These are phyloP conservation scores for Rhizopus microsporus DNA, from an alignment of 371 early-diverging fungal genomes.

Conservation along the genomic window DNA sequence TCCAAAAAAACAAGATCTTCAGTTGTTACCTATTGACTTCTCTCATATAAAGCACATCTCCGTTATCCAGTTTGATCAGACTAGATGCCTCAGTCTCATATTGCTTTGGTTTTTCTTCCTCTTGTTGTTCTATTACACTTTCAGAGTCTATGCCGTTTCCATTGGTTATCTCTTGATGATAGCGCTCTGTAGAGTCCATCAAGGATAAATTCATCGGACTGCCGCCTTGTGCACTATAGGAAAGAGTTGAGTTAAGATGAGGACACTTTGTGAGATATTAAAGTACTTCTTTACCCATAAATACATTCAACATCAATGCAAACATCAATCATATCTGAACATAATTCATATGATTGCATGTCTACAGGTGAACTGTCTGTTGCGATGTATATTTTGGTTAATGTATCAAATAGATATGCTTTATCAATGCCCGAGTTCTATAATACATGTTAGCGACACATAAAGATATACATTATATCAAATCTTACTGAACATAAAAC, in stretches of 20 bases:
- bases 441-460: not conserved
- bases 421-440: slow-evolving; percentile 95
- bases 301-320: slow-evolving; percentile 83
- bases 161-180: slow-evolving; percentile 1
- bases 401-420: slow-evolving; percentile 90
- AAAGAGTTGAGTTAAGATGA: not conserved
- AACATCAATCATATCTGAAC: slow-evolving; percentile 94
- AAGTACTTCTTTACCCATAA: slow-evolving; percentile 61
- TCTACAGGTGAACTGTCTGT: slow-evolving; percentile 95
- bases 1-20: not conserved
- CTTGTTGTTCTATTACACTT: slow-evolving; percentile 21
- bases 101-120: slow-evolving; percentile 12
- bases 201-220: slow-evolving; percentile 34
- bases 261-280: not conserved
- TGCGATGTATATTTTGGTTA: slow-evolving; percentile 91
- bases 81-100: slow-evolving; percentile 49
- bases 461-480: not conserved
- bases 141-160: slow-evolving; percentile 16
- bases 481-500: slow-evolving; percentile 83
- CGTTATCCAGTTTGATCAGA: slow-evolving; percentile 79
- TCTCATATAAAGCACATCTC: slow-evolving; percentile 81
- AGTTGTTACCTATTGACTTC: slow-evolving; percentile 69
- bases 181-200: slow-evolving; percentile 15
- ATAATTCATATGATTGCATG: slow-evolving; percentile 90
- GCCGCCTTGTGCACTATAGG: slow-evolving; percentile 31